phyloP scores from a whole-genome alignment of 2,329 filamentous ascomycete species.

The Camillea tinctor region DNA sequence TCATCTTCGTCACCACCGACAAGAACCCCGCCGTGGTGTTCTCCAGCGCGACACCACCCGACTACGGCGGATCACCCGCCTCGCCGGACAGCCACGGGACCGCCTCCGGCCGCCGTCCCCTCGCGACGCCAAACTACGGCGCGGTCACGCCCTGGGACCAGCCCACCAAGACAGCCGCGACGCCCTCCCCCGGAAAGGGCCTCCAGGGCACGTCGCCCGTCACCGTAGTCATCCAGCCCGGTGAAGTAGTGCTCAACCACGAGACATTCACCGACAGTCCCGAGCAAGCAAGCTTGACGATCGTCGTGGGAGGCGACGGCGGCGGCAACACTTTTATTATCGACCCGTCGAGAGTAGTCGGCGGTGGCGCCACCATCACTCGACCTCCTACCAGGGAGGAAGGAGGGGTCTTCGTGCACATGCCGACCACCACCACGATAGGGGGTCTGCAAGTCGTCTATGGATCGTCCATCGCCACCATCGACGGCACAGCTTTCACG shows the following conservation, averaged over 20 bases:
- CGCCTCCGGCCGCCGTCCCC: slow-evolving; percentile 5
- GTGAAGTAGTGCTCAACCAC: slow-evolving; percentile 47
- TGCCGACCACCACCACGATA: slow-evolving; percentile 38
- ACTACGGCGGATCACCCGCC: slow-evolving; percentile 34
- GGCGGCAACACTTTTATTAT: slow-evolving; percentile 46
- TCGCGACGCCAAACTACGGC: slow-evolving; percentile 24
- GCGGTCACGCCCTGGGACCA: slow-evolving; percentile 15
- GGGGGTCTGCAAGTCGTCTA: slow-evolving; percentile 42
- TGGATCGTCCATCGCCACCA: slow-evolving; percentile 39
- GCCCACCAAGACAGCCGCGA: slow-evolving; percentile 13
- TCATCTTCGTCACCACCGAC: slow-evolving; percentile 52
- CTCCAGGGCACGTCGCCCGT: slow-evolving; percentile 26
- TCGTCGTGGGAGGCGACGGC: slow-evolving; percentile 40
- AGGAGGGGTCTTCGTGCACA: slow-evolving; percentile 31
- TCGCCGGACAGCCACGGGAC: slow-evolving; percentile 15
- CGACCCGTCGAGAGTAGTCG: slow-evolving; percentile 44
- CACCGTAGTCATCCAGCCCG: slow-evolving; percentile 44
- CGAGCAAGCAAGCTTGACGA: slow-evolving; percentile 36
- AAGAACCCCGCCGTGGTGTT: slow-evolving; percentile 54
- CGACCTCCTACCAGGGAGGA: slow-evolving; percentile 37
- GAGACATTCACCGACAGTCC: slow-evolving; percentile 43
- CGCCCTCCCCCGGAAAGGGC: background rate
- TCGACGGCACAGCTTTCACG: slow-evolving; percentile 44
- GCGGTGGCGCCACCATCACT: slow-evolving; percentile 43
- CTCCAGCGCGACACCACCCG: slow-evolving; percentile 37